A percentile compares a stretch with the other conserved stretches of the same genome.
Conservation (phyloP, 257 asterid genomes). For the Plantago elongata region DNA sequence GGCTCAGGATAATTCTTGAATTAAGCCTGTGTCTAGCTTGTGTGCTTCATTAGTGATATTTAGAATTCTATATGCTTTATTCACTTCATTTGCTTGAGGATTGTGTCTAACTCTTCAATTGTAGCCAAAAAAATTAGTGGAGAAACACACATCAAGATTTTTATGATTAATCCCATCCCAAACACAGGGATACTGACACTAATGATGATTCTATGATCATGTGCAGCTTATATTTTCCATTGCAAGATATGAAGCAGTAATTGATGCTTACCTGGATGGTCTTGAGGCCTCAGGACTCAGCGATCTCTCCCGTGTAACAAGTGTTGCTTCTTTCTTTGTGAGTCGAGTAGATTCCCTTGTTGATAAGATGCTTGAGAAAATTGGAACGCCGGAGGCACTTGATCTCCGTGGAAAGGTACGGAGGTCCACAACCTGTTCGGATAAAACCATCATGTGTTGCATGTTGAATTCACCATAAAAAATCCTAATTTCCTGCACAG, state of each 20-base stretch:
- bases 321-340: conserved; percentile 97
- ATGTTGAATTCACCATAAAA: conserved; percentile 4
- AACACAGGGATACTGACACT: conserved; percentile 18
- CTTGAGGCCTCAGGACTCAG: conserved; percentile 96
- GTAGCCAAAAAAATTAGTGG: too few species aligned
- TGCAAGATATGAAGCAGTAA: conserved; percentile 92
- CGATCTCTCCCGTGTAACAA: conserved; percentile 88
- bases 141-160: too few species aligned
- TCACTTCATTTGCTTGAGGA: too few species aligned
- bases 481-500: conserved; percentile 31
- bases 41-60: too few species aligned
- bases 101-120: too few species aligned
- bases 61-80: too few species aligned
- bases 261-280: conserved; percentile 98
- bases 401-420: conserved; percentile 92
- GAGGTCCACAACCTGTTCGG: background rate
- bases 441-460: background rate
- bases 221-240: conserved; percentile 94
- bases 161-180: too few species aligned
- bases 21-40: too few species aligned
- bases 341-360: conserved; percentile 95
- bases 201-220: conserved; percentile 1
- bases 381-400: conserved; percentile 93
- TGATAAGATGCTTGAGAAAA: conserved; percentile 94
- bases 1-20: too few species aligned